Evolutionary conservation across 495 filamentous ascomycete species (phyloP).

Genomic region (Aspergillus olivimuriae): DNA sequence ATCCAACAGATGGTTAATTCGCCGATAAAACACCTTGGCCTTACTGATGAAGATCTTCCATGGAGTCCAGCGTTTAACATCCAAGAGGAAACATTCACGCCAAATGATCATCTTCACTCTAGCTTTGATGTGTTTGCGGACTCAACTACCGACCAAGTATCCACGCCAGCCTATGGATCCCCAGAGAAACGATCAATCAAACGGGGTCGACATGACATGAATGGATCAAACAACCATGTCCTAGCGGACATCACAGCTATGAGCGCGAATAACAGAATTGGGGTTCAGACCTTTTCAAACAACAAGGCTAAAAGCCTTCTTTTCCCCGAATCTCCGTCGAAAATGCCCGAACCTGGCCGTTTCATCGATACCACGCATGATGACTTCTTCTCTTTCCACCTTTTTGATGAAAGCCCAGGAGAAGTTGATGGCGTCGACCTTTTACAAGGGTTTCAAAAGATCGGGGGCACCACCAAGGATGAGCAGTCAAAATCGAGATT

Average conservation of each 20-base stretch:
- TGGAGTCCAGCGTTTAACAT: slow-evolving; percentile 78
- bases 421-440: slow-evolving; percentile 74
- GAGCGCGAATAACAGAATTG: slow-evolving; percentile 43
- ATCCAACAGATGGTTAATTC: slow-evolving; percentile 87
- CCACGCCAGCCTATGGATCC: slow-evolving; percentile 56
- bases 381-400: slow-evolving; percentile 57
- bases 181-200: slow-evolving; percentile 69
- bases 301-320: slow-evolving; percentile 34
- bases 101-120: slow-evolving; percentile 39
- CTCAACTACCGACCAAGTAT: slow-evolving; percentile 37
- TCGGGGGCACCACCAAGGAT: slow-evolving; percentile 51
- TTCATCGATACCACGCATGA: slow-evolving; percentile 51
- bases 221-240: slow-evolving; percentile 40
- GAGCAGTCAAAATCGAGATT: slow-evolving; percentile 22
- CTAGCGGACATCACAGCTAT: slow-evolving; percentile 60
- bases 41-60: slow-evolving; percentile 54
- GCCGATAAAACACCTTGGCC: slow-evolving; percentile 65
- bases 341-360: slow-evolving; percentile 45
- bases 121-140: slow-evolving; percentile 74
- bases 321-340: slow-evolving; percentile 43
- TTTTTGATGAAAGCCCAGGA: slow-evolving; percentile 51
- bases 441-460: slow-evolving; percentile 83
- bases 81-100: slow-evolving; percentile 47
- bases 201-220: slow-evolving; percentile 52
- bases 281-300: slow-evolving; percentile 25